These are phyloP conservation scores for Pichia cactophila DNA, from an alignment of 1,139 yeast genomes.

Conservation along the genomic window DNA sequence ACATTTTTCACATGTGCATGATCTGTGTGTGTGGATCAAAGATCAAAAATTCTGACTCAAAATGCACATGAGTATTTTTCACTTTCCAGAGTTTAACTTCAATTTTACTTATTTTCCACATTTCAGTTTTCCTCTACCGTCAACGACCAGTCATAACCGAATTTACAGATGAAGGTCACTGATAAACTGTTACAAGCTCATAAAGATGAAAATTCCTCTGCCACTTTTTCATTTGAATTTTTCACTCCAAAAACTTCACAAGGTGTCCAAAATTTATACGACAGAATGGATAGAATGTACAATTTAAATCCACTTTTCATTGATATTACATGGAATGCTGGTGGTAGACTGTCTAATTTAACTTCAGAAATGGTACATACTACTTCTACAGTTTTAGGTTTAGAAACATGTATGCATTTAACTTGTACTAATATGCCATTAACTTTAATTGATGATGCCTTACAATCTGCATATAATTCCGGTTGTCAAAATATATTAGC, in stretches of 20 bases:
- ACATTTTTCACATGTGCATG: neutral
- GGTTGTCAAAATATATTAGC: conserved; percentile 94
- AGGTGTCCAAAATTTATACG: conserved; percentile 93
- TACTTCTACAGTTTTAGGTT: conserved; percentile 84
- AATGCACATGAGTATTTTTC: neutral
- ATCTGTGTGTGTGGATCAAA: too few relatives aligned
- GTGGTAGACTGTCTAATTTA: conserved; percentile 73
- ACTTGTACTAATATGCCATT: conserved; percentile 95
- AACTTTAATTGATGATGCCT: conserved; percentile 74
- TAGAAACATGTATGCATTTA: conserved; percentile 96
- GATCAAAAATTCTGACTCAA: neutral
- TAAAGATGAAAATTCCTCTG: conserved; percentile 28
- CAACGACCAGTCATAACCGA: neutral
- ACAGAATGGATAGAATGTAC: conserved; percentile 97
- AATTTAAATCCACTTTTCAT: conserved; percentile 85
- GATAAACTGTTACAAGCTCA: conserved; percentile 47
- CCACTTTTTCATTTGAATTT: conserved; percentile 92
- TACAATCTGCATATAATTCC: conserved; percentile 74
- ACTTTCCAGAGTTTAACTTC: neutral
- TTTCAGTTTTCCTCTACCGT: neutral
- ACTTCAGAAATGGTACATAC: conserved; percentile 90
- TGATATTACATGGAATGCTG: conserved; percentile 98
- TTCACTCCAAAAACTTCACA: conserved; percentile 97
- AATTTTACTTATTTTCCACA: neutral
- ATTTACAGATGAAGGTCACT: conserved; percentile 39